These are phyloP conservation scores for Colletotrichum lindemuthianum DNA, from an alignment of 2,329 filamentous ascomycete genomes.

Conservation along the genomic window DNA sequence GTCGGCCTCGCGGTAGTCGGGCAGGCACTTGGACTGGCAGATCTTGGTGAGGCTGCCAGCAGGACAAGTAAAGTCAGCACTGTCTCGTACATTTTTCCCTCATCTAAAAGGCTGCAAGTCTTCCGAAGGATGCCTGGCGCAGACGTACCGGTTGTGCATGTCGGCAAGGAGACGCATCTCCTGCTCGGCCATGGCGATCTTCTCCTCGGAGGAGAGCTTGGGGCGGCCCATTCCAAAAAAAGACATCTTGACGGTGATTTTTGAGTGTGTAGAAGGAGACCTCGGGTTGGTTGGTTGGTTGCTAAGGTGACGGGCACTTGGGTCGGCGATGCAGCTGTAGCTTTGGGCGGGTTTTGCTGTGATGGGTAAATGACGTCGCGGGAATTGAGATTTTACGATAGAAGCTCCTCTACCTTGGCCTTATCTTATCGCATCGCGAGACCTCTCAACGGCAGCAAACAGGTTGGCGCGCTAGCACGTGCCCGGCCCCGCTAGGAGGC, in stretches of 20 bases:
- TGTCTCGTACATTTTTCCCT: background rate
- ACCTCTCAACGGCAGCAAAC: background rate
- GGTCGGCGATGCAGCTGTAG: slow-evolving; percentile 10
- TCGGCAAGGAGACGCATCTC: slow-evolving; percentile 98
- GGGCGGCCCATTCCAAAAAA: slow-evolving; percentile 66
- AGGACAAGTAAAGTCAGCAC: background rate
- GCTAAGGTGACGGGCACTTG: background rate
- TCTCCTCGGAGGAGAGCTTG: slow-evolving; percentile 94
- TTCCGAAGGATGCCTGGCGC: background rate
- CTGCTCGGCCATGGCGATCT: slow-evolving; percentile 94
- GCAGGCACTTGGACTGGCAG: slow-evolving; percentile 94
- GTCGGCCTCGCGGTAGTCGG: slow-evolving; percentile 94
- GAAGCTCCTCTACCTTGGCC: slow-evolving; percentile 18
- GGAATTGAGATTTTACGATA: slow-evolving; percentile 35
- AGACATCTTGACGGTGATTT: slow-evolving; percentile 49
- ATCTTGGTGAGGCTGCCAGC: slow-evolving; percentile 78
- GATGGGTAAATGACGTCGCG: slow-evolving; percentile 25
- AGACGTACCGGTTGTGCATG: slow-evolving; percentile 91
- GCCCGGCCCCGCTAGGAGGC: background rate
- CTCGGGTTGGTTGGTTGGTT: background rate
- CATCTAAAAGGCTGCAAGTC: background rate
- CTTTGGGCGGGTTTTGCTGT: slow-evolving; percentile 2
- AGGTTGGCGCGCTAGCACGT: background rate
- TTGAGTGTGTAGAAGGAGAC: background rate
- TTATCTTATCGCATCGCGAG: slow-evolving; percentile 31